Percentiles rank a stretch among this genome's conserved stretches.
Conservation (phyloP, 768 basidiomycete species). For the Tulasnella sp. region DNA sequence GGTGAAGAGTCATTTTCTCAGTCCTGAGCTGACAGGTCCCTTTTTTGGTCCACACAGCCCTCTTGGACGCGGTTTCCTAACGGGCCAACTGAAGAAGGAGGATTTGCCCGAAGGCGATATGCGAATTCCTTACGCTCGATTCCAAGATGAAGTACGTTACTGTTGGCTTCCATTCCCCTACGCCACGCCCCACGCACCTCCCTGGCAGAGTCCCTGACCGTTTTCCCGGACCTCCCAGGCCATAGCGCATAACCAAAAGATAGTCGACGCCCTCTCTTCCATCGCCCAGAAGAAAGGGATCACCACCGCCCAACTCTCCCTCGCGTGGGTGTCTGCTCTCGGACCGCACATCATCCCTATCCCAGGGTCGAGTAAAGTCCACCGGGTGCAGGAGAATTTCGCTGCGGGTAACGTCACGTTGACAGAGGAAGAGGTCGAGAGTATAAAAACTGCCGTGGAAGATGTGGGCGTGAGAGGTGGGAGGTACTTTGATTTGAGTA, state of each 20-base stretch:
- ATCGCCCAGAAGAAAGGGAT: constrained; percentile 39
- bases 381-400: constrained; percentile 16
- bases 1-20: neutral
- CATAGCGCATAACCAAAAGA: constrained; percentile 36
- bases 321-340: constrained; percentile 38
- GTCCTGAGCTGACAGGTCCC: no score
- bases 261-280: constrained; percentile 36
- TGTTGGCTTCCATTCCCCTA: no score
- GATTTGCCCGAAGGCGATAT: constrained; percentile 40
- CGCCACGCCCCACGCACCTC: no score
- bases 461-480: constrained; percentile 1
- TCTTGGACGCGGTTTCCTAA: constrained; percentile 47
- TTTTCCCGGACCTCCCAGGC: constrained; percentile 28
- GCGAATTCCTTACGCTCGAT: constrained; percentile 36
- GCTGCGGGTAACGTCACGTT: neutral
- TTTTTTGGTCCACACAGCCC: constrained; percentile 38
- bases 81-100: constrained; percentile 40
- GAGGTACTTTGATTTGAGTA: neutral
- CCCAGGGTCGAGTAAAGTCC: constrained; percentile 32
- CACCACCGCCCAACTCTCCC: constrained; percentile 35
- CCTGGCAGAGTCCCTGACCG: constrained; percentile 13
- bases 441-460: neutral
- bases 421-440: neutral
- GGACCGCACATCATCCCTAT: constrained; percentile 42
- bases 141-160: constrained; percentile 37